Percentiles rank a stretch among this genome's conserved stretches.
phyloP scores from a whole-genome alignment of 2,329 filamentous ascomycete species.

The Camillea tinctor region DNA sequence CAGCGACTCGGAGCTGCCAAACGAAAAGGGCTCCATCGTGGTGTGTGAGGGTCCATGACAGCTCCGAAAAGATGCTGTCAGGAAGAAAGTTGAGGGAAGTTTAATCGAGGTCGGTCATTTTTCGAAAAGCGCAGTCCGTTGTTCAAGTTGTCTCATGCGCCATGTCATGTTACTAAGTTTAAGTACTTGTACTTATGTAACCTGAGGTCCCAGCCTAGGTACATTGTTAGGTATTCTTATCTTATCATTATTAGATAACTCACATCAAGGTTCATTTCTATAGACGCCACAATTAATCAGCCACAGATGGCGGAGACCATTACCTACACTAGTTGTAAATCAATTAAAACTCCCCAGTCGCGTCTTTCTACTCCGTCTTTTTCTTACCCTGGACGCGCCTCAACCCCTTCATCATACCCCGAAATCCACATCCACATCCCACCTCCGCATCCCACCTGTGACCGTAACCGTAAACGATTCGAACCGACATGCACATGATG shows the following conservation, averaged over 20 bases:
- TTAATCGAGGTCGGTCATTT: too few species aligned
- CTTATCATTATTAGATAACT: too few species aligned
- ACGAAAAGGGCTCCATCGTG: constrained; percentile 90
- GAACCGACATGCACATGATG: background rate
- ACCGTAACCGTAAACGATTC: background rate
- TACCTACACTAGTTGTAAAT: too few species aligned
- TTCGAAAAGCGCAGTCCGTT: too few species aligned
- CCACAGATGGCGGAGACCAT: constrained; percentile 2
- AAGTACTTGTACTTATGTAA: too few species aligned
- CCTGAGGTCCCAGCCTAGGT: too few species aligned
- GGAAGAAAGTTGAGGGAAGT: too few species aligned
- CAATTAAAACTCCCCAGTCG: constrained; percentile 12
- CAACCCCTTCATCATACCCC: constrained; percentile 8
- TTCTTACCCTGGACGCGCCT: constrained; percentile 16
- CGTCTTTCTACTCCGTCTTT: too few species aligned
- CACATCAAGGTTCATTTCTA: too few species aligned
- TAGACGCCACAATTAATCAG: too few species aligned
- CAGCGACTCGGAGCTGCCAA: constrained; percentile 84
- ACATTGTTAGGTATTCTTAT: background rate
- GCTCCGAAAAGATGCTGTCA: constrained; percentile 2
- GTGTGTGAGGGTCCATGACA: constrained; percentile 12
- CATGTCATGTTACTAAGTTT: background rate
- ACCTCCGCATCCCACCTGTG: background rate
- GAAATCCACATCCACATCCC: background rate
- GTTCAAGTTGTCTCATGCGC: too few species aligned